Percentiles rank a stretch among this genome's conserved stretches.
phyloP scores from a whole-genome alignment of 768 basidiomycete genomes.

The Sporobolomyces pararoseus region DNA sequence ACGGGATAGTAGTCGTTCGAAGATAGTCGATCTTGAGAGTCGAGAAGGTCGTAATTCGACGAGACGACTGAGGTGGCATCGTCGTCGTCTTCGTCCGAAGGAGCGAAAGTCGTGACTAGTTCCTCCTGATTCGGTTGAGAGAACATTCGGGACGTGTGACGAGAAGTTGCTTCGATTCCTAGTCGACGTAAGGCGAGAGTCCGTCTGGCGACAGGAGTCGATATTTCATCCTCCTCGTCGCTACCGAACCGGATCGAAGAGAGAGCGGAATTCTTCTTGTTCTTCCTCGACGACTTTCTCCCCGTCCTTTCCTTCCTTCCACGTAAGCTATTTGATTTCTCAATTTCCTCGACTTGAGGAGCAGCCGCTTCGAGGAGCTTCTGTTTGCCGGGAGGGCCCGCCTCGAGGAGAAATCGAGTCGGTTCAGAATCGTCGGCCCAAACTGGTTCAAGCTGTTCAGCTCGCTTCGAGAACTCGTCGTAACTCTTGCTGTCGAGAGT shows the following conservation, averaged over 20 bases:
- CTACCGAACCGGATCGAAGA: slow-evolving; percentile 6
- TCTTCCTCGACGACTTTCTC: slow-evolving; percentile 1
- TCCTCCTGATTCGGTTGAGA: not conserved
- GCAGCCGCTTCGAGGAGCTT: not conserved
- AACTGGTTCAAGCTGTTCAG: not conserved
- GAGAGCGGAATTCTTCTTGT: not conserved
- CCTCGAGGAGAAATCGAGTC: not conserved
- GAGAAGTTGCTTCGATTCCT: slow-evolving; percentile 10
- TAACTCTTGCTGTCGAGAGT: slow-evolving; percentile 5
- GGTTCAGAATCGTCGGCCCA: slow-evolving; percentile 8
- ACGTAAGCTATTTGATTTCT: not conserved
- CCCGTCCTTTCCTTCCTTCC: not conserved
- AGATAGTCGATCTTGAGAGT: not conserved
- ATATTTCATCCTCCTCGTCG: slow-evolving; percentile 13
- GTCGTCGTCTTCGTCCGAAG: not conserved
- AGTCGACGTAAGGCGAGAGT: slow-evolving; percentile 9
- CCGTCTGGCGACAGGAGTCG: not conserved
- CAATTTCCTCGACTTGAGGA: not conserved
- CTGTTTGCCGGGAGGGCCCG: not conserved
- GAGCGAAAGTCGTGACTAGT: not conserved
- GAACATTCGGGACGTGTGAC: not conserved
- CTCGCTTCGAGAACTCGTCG: slow-evolving; percentile 6
- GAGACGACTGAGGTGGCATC: slow-evolving; percentile 16
- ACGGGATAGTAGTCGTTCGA: slow-evolving; percentile 36
- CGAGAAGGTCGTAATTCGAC: slow-evolving; percentile 18